Percentiles rank a stretch among this genome's conserved stretches.
Conservation (phyloP, 441 rosid genomes). For the Adansonia rubrostipa region DNA sequence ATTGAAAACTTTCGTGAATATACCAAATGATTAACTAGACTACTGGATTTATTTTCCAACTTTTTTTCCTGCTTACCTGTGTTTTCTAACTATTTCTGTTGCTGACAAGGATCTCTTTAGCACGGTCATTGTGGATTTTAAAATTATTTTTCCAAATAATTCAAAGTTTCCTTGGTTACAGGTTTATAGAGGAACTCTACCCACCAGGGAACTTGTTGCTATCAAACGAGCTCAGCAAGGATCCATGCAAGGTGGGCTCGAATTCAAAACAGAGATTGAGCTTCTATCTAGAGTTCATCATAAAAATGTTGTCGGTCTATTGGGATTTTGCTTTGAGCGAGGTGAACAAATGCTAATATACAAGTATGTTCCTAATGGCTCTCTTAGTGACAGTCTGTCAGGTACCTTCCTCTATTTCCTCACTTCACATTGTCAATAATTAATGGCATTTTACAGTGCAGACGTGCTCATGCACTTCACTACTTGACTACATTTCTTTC, state of each 20-base stretch:
- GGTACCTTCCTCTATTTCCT: conserved; percentile 47
- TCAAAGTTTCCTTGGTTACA: conserved; percentile 28
- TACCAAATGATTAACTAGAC: not conserved
- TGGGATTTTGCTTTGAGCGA: conserved; percentile 80
- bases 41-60: not conserved
- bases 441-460: not conserved
- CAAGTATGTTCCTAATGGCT: conserved; percentile 74
- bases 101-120: not conserved
- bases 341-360: conserved; percentile 81
- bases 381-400: conserved; percentile 66
- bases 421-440: conserved; percentile 13
- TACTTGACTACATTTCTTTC: not conserved
- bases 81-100: not conserved
- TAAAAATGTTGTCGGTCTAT: conserved; percentile 81
- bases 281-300: conserved; percentile 94
- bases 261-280: conserved; percentile 91
- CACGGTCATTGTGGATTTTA: conserved; percentile 7
- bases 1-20: not conserved
- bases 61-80: not conserved
- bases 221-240: conserved; percentile 83
- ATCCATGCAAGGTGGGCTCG: conserved; percentile 85
- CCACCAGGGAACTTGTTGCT: conserved; percentile 60
- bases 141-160: conserved; percentile 12
- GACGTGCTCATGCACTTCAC: too few species aligned
- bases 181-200: conserved; percentile 81